Conservation (phyloP, 163 green algal genomes). For the Botryococcus braunii region DNA sequence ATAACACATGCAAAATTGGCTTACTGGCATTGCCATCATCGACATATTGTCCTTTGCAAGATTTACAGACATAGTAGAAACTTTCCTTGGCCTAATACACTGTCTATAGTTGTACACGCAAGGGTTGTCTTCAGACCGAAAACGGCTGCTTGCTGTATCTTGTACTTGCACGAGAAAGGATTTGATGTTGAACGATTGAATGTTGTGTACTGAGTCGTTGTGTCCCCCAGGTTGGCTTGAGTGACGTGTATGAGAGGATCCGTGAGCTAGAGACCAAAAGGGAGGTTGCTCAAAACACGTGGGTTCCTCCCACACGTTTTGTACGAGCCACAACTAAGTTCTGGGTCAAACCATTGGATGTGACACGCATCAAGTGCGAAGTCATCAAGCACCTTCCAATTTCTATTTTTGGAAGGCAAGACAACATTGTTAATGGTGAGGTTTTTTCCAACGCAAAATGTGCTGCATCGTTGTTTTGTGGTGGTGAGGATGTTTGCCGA, state of each 20-base stretch:
- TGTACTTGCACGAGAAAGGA: no score
- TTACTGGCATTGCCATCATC: background rate
- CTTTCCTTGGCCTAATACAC: background rate
- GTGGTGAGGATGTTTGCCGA: background rate
- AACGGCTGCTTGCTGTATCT: background rate
- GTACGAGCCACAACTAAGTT: conserved; percentile 53
- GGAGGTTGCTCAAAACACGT: conserved; percentile 10
- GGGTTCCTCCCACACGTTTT: conserved; percentile 41
- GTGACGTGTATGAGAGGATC: conserved; percentile 31
- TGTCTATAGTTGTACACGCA: conserved; percentile 4
- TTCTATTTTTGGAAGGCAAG: conserved; percentile 51
- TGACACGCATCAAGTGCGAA: conserved; percentile 40
- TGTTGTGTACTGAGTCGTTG: no score
- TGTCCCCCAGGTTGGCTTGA: conserved; percentile 31
- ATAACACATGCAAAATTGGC: background rate
- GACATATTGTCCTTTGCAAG: conserved; percentile 3
- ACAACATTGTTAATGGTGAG: no score
- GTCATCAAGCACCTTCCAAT: conserved; percentile 51
- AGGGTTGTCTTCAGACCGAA: background rate
- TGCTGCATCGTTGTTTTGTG: conserved; percentile 17
- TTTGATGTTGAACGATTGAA: no score
- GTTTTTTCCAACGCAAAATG: no score
- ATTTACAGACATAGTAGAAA: background rate
- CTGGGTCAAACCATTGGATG: conserved; percentile 43
- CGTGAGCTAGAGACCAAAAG: conserved; percentile 4